Evolutionary conservation across 106 monocot species (phyloP), one percentile per base, ranked within the genome.

Genomic region (Allium sativum): DNA sequence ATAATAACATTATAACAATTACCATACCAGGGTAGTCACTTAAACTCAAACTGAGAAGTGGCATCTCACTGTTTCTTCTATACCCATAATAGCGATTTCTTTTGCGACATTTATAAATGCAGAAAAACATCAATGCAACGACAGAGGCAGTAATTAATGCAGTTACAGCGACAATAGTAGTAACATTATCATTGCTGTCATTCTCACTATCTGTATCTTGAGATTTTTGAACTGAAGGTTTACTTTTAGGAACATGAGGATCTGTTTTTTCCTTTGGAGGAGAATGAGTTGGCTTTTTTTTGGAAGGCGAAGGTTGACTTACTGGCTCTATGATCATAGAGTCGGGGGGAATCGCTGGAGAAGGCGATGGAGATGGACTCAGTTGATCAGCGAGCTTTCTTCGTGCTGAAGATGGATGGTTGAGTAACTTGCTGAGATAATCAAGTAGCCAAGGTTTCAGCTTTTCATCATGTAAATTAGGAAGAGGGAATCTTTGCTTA

Each of bases 41-140:
- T 64, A 78, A 64, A 68, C 77, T 74, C 47, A 84, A 70, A 15
- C 69, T 58, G 22, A 87, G 64, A 73, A 87, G 86, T 11, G 86
- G 86, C 42, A 63, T 73, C 0, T 82, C 76, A 65, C 82, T 82
- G 56, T 54, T 82, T 9, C 40, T 58, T 15, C 45, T 18, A 63
- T 48, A 52, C 40, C 17, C 68, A 46, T 18, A 12, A 47, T 64
- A 51, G 66, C 42, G 18, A 14, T 50, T 66, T 12, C 53, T 50
- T 53, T 45, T 62, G 7, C 65, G 62, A 14, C 68, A 72, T 66
- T 42, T 72, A 60, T 18, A 42, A 52, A 43, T 72, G 65, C 79
- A 84, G 48, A 19, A 69, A 55, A 76, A 76, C 13, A 73, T 7
- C 51, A 66, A 3, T 42, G 73, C 75, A 31, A 65, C 48, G 54